These are phyloP conservation scores for Mortierella sp. DNA, from an alignment of 371 early-diverging fungal genomes.

Conservation along the genomic window DNA sequence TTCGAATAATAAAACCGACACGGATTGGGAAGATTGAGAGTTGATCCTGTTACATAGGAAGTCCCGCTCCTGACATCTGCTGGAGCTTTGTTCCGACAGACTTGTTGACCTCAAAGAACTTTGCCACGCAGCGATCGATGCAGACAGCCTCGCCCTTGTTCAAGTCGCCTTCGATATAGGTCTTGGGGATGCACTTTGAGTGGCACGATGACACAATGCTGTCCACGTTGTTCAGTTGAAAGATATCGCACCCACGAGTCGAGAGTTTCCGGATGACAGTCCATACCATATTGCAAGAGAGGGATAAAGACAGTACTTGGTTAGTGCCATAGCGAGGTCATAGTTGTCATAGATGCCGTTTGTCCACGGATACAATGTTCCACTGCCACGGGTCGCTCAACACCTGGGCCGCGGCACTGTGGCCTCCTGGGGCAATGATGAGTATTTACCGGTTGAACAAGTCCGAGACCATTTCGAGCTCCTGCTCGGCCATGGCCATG, in stretches of 20 bases:
- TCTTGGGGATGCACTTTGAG: slow-evolving; percentile 86
- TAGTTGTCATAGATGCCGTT: too few species aligned
- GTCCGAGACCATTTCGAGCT: slow-evolving; percentile 86
- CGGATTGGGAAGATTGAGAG: slow-evolving; percentile 5
- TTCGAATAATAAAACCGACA: neutral
- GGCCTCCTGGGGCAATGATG: too few species aligned
- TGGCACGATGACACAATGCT: slow-evolving; percentile 89
- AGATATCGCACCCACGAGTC: neutral
- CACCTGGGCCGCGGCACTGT: too few species aligned
- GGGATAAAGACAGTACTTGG: too few species aligned
- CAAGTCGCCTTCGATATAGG: slow-evolving; percentile 88
- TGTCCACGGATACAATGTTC: too few species aligned
- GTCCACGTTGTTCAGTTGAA: slow-evolving; percentile 1
- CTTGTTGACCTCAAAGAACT: slow-evolving; percentile 84
- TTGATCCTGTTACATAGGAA: slow-evolving; percentile 28
- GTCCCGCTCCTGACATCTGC: slow-evolving; percentile 51
- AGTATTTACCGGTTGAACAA: slow-evolving; percentile 76
- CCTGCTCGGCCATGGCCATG: slow-evolving; percentile 86
- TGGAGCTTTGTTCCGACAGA: slow-evolving; percentile 67
- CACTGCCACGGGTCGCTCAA: too few species aligned
- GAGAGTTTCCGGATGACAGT: neutral
- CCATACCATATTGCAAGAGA: too few species aligned
- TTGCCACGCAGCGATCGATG: slow-evolving; percentile 91
- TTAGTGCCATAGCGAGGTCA: too few species aligned
- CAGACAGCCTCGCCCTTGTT: slow-evolving; percentile 97